phyloP scores from a whole-genome alignment of 495 filamentous ascomycete genomes.

The Neurospora sublineolata region DNA sequence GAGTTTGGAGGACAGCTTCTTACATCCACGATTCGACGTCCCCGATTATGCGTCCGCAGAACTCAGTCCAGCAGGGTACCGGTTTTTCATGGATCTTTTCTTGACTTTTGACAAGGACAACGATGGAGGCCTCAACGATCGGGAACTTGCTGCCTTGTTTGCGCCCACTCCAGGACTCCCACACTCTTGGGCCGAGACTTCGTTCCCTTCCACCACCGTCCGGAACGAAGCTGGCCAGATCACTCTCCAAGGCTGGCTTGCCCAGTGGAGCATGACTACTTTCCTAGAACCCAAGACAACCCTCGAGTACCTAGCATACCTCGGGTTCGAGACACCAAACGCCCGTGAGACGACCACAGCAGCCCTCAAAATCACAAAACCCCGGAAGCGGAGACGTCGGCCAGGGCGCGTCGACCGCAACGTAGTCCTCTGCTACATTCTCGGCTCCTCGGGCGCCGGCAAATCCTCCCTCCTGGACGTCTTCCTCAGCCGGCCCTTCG shows the following conservation, averaged over 20 bases:
- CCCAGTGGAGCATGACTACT: constrained; percentile 99
- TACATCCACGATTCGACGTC: constrained; percentile 91
- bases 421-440: constrained; percentile 91
- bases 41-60: constrained; percentile 85
- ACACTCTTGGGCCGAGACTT: constrained; percentile 69
- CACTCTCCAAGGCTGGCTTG: constrained; percentile 93
- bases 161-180: constrained; percentile 88
- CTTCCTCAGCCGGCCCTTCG: constrained; percentile 82
- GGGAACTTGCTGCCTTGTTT: constrained; percentile 76
- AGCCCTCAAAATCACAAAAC: constrained; percentile 82
- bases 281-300: constrained; percentile 93
- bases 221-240: constrained; percentile 92
- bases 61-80: constrained; percentile 85
- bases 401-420: constrained; percentile 83
- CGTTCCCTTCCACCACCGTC: constrained; percentile 86
- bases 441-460: constrained; percentile 71
- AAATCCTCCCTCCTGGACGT: constrained; percentile 84
- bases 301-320: constrained; percentile 85
- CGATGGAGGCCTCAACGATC: constrained; percentile 81
- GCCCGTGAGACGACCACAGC: constrained; percentile 60
- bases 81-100: constrained; percentile 96
- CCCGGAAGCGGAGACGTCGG: constrained; percentile 69
- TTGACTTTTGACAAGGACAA: constrained; percentile 93
- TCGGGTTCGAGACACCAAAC: constrained; percentile 67
- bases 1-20: constrained; percentile 75